These are phyloP conservation scores for Clonostachys byssicola DNA, from an alignment of 2,329 filamentous ascomycete species.

Conservation along the genomic window DNA sequence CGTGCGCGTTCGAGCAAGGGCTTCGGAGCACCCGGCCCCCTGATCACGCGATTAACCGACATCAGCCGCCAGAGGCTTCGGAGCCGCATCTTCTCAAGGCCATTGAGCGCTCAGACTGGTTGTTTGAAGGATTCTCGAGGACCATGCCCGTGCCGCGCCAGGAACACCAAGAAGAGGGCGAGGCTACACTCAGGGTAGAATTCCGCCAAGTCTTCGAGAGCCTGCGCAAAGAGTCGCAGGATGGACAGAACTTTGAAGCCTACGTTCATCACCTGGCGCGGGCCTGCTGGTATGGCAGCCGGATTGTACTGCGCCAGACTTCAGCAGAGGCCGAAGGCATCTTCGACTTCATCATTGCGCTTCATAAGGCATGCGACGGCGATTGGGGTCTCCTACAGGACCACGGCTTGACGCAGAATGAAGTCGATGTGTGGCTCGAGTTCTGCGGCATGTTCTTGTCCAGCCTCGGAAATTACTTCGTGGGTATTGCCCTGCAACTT, in stretches of 20 bases:
- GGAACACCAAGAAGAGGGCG: too few relatives aligned
- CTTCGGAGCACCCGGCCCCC: too few relatives aligned
- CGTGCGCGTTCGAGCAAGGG: too few relatives aligned
- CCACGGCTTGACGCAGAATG: constrained; percentile 31
- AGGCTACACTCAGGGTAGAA: too few relatives aligned
- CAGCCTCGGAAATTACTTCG: constrained; percentile 57
- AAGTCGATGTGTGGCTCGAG: constrained; percentile 43
- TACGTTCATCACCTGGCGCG: constrained; percentile 57
- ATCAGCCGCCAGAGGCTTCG: too few relatives aligned
- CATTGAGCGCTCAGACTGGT: too few relatives aligned
- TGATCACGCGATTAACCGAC: too few relatives aligned
- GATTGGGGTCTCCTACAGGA: constrained; percentile 41
- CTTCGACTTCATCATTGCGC: constrained; percentile 53
- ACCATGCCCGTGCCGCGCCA: too few relatives aligned
- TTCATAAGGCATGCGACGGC: constrained; percentile 42
- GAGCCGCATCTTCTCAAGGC: too few relatives aligned
- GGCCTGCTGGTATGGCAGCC: constrained; percentile 49
- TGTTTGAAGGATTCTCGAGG: too few relatives aligned
- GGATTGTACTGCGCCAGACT: constrained; percentile 52
- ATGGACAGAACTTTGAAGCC: constrained; percentile 17
- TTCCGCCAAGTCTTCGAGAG: too few relatives aligned
- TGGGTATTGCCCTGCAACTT: constrained; percentile 6
- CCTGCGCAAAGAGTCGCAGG: too few relatives aligned
- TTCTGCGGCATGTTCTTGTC: constrained; percentile 54
- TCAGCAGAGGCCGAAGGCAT: constrained; percentile 53